These are phyloP conservation scores for Plasmodium gonderi DNA, from an alignment of 169 alveolate species.

Conservation along the genomic window DNA sequence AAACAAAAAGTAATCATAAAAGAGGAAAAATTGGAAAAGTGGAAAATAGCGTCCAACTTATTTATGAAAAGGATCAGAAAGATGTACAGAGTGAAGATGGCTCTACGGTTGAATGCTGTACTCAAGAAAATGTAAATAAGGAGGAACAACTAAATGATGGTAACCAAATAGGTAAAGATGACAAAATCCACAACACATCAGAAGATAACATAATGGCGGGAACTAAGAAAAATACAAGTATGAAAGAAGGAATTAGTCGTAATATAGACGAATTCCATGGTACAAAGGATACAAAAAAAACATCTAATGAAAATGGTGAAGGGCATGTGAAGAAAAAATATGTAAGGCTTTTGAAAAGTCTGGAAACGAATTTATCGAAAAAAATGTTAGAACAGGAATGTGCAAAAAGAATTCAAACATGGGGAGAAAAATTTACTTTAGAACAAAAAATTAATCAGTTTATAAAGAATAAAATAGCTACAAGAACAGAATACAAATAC, in stretches of 20 bases:
- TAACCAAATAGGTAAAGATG: background rate
- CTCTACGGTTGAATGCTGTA: background rate
- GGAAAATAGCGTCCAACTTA: background rate
- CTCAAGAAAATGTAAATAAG: background rate
- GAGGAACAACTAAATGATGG: background rate
- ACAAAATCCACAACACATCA: background rate
- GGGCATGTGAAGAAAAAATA: constrained; percentile 42
- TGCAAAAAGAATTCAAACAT: constrained; percentile 79
- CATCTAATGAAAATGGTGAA: background rate
- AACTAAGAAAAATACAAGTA: background rate
- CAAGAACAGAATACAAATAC: constrained; percentile 80
- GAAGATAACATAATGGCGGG: background rate
- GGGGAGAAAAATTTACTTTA: constrained; percentile 79
- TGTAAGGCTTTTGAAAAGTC: constrained; percentile 36
- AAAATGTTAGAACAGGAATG: constrained; percentile 33
- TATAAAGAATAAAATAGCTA: constrained; percentile 77
- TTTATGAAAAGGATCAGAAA: background rate
- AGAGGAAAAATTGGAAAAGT: background rate
- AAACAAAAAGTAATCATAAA: background rate
- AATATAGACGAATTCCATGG: background rate
- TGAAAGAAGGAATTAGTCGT: background rate
- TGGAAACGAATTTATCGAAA: constrained; percentile 26
- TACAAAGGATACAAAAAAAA: background rate
- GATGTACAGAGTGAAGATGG: background rate
- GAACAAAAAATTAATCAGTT: constrained; percentile 79